Evolutionary conservation across 345 rosid species (phyloP).

Genomic region (Lagerstroemia speciosa): DNA sequence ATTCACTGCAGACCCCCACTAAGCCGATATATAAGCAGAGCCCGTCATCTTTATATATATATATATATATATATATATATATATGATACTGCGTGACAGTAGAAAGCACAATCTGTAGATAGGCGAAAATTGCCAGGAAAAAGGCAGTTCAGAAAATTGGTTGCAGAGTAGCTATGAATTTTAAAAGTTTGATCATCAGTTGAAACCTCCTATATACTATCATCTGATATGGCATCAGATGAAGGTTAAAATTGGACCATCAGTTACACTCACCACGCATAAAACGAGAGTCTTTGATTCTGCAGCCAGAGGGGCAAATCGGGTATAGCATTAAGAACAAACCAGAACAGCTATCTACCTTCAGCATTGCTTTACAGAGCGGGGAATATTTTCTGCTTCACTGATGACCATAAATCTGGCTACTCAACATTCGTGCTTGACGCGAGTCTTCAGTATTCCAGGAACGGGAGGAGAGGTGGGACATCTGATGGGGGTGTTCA

Average conservation of each 20-base stretch:
- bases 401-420: not conserved
- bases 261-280: not conserved
- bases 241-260: not conserved
- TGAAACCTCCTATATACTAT: not conserved
- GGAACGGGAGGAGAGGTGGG: slow-evolving; percentile 58
- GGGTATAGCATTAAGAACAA: not conserved
- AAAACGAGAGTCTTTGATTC: not conserved
- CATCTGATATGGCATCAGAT: not conserved
- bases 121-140: not conserved
- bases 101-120: not conserved
- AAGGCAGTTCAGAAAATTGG: not conserved
- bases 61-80: no score
- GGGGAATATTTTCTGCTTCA: not conserved
- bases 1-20: not conserved
- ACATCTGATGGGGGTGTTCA: slow-evolving; percentile 32
- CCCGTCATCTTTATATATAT: no score
- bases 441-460: slow-evolving; percentile 54
- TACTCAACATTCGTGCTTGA: slow-evolving; percentile 64
- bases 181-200: not conserved
- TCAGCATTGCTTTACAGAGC: not conserved
- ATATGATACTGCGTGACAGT: no score
- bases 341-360: not conserved
- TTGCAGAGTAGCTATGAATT: not conserved
- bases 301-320: not conserved
- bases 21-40: no score